phyloP scores from a whole-genome alignment of 192 early-diverging fungal genomes.

The Coemansia furcata region DNA sequence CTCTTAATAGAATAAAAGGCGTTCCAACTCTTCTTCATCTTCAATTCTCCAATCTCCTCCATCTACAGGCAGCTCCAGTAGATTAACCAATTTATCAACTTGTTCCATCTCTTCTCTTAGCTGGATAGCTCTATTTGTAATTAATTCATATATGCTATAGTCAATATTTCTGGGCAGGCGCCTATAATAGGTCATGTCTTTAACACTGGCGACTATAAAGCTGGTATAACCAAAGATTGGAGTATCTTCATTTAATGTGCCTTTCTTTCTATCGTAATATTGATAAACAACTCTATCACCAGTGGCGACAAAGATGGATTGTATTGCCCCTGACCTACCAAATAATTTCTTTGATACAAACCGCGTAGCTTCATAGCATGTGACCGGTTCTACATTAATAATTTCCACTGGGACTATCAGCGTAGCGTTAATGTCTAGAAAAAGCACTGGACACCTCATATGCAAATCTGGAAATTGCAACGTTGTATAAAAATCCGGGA shows the following conservation, averaged over 20 bases:
- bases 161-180: too few species aligned
- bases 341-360: neutral
- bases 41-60: neutral
- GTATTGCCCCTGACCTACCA: neutral
- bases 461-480: neutral
- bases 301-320: neutral
- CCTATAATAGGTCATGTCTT: too few species aligned
- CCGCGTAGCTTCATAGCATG: neutral
- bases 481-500: too few species aligned
- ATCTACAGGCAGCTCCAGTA: neutral
- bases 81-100: neutral
- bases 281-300: neutral
- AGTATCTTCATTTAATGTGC: too few species aligned
- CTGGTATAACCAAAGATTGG: too few species aligned
- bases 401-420: too few species aligned
- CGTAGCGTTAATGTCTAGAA: neutral
- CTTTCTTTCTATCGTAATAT: neutral
- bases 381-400: too few species aligned
- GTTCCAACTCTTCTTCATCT: neutral
- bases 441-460: neutral
- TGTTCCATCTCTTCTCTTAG: too few species aligned
- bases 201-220: too few species aligned
- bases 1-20: neutral
- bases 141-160: too few species aligned
- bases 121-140: too few species aligned